Evolutionary conservation across 441 rosid species (phyloP), one percentile per base, ranked within the genome.

Genomic region (Gossypium davidsonii): DNA sequence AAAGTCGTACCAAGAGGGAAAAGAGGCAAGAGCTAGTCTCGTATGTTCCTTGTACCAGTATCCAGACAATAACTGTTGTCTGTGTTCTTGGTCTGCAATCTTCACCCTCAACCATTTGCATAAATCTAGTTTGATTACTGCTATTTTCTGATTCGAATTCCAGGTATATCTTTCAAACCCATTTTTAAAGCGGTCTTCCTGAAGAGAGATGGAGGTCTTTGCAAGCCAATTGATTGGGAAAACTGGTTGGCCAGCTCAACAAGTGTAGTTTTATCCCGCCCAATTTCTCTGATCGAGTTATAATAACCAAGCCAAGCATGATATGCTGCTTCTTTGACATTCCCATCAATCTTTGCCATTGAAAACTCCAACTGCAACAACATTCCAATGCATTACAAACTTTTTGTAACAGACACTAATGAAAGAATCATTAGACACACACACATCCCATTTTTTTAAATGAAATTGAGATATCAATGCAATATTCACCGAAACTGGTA

Each of bases 271-370:
- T 93, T 93, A 56, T 90, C 97, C 77, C 97, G 80, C 66, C 98
- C 91, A 11, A 87, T 91, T 85, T 88, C 89, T 70, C 85, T 80
- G 82, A 91, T 86, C 1, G 97, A 93, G 83, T 86, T 91, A 70
- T 95, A 93, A 67, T 93, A 96, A 60, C 94, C 94, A 55, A 96
- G 93, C 97, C 99, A 96, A 56, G 94, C 93, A 81, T 91, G 96
- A 81, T 88, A 96, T 21, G 97, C 97, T 61, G 89, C 97, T 86
- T 96, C 99, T 85, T 90, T 93, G 73, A 89, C 75, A 71, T 90
- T 88, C 34, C 80, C 83, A 77, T 91, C 99, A 52, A 96, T 80
- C 83, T 86, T 91, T 56, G 75, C 84, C 84, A 96, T 77, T 2
- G 95, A 86, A 57, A 77, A 69, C 31, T 87, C 92, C 73, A 87